Evolutionary conservation across 352 stramenopile species (phyloP).

Genomic region (Phytophthora agathidicida): DNA sequence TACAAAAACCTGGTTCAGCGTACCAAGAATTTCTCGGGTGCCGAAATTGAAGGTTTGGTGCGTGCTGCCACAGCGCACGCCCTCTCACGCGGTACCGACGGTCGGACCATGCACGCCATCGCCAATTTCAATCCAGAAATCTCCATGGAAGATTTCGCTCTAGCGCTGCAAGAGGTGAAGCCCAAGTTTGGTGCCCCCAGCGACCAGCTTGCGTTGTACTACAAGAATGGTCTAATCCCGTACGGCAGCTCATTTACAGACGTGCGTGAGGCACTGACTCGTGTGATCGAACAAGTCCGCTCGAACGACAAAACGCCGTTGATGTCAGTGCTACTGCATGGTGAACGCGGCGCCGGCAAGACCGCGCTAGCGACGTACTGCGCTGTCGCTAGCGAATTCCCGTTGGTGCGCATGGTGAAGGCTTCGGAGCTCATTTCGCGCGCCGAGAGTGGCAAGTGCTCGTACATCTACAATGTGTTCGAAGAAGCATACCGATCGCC

Average conservation of each 20-base stretch:
- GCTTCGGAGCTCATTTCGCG: constrained; percentile 98
- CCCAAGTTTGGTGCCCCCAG: constrained; percentile 97
- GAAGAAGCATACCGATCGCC: constrained; percentile 98
- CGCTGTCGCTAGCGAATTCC: constrained; percentile 96
- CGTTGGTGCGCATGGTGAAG: constrained; percentile 97
- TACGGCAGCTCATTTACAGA: constrained; percentile 96
- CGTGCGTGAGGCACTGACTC: constrained; percentile 90
- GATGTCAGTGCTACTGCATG: constrained; percentile 97
- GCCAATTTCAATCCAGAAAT: constrained; percentile 82
- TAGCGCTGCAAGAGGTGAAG: constrained; percentile 95
- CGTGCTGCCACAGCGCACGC: constrained; percentile 92
- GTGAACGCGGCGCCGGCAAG: constrained; percentile 94
- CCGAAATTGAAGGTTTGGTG: constrained; percentile 98
- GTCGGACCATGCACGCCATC: constrained; percentile 84
- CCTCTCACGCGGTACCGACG: constrained; percentile 80
- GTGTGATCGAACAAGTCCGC: constrained; percentile 95
- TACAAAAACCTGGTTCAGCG: constrained; percentile 93
- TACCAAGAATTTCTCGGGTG: constrained; percentile 99
- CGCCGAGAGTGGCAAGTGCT: constrained; percentile 94
- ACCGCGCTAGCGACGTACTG: constrained; percentile 97
- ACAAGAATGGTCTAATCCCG: constrained; percentile 96
- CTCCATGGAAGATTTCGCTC: constrained; percentile 94
- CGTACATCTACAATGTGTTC: constrained; percentile 95
- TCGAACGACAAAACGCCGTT: constrained; percentile 95
- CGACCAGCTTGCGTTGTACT: constrained; percentile 95